A percentile compares a stretch with the other conserved stretches of the same genome.
Conservation (phyloP, 495 filamentous ascomycete species). For the Letharia lupina region DNA sequence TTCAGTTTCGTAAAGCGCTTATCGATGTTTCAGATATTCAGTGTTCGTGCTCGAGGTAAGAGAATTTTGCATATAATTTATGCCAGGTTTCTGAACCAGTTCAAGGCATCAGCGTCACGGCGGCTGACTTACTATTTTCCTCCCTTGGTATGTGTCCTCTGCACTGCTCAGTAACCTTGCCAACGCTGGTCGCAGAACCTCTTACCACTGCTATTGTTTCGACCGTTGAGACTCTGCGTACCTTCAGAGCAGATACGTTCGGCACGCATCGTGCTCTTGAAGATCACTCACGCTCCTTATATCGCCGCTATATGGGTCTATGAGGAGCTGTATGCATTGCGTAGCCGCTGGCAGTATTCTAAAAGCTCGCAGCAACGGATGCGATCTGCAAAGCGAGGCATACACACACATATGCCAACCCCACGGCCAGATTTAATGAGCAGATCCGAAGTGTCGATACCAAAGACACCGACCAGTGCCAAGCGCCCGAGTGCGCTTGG, state of each 20-base stretch:
- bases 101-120: slow-evolving; percentile 60
- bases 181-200: slow-evolving; percentile 52
- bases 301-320: slow-evolving; percentile 54
- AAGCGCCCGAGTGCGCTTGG: not conserved
- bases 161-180: not conserved
- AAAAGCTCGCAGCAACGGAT: slow-evolving; percentile 27
- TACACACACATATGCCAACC: not conserved
- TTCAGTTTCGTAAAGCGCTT: slow-evolving; percentile 9
- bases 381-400: not conserved
- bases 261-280: slow-evolving; percentile 69
- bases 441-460: slow-evolving; percentile 26
- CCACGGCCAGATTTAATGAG: slow-evolving; percentile 9
- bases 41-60: slow-evolving; percentile 64
- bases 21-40: slow-evolving; percentile 34
- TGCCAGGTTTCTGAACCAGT: slow-evolving; percentile 2
- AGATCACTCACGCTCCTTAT: slow-evolving; percentile 58
- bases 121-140: slow-evolving; percentile 75
- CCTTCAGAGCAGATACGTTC: slow-evolving; percentile 61
- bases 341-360: slow-evolving; percentile 30
- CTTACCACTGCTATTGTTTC: slow-evolving; percentile 71
- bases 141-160: slow-evolving; percentile 40
- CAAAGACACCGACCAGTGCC: slow-evolving; percentile 20
- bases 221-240: slow-evolving; percentile 71
- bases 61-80: not conserved
- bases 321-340: slow-evolving; percentile 33